Conservation (phyloP, 306 rosid genomes). For the Vigna hirtella region DNA sequence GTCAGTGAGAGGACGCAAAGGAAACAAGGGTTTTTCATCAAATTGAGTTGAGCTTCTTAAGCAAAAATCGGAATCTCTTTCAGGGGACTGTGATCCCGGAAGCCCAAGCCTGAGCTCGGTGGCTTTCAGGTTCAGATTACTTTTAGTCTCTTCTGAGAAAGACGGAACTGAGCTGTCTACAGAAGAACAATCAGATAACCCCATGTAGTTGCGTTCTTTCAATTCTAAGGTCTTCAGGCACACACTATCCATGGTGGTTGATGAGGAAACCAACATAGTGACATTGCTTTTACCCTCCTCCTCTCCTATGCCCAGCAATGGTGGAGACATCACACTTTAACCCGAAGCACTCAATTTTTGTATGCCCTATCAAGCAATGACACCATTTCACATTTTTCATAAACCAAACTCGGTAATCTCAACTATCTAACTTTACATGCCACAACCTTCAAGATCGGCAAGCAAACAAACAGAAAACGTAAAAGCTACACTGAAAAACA, state of each 20-base stretch:
- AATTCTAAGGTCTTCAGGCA: constrained; percentile 53
- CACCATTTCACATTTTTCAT: constrained; percentile 35
- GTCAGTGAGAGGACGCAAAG: constrained; percentile 60
- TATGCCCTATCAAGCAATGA: constrained; percentile 46
- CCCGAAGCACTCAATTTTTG: constrained; percentile 37
- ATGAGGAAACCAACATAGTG: constrained; percentile 65
- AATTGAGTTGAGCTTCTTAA: constrained; percentile 62
- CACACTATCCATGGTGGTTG: constrained; percentile 58
- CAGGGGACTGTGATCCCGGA: constrained; percentile 88
- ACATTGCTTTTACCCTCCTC: constrained; percentile 73
- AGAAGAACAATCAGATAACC: constrained; percentile 77
- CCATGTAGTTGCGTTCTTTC: constrained; percentile 82
- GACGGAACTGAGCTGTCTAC: constrained; percentile 70
- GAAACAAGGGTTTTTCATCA: constrained; percentile 70
- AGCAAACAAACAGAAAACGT: constrained; percentile 29
- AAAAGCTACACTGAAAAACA: constrained; percentile 34
- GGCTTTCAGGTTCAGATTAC: constrained; percentile 72
- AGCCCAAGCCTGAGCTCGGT: constrained; percentile 88
- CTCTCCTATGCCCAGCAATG: constrained; percentile 66
- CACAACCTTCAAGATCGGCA: constrained; percentile 11
- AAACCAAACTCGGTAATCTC: not conserved
- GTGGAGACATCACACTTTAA: constrained; percentile 66
- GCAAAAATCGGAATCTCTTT: constrained; percentile 58
- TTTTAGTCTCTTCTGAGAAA: constrained; percentile 56
- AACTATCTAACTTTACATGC: not conserved